Evolutionary conservation across 2,329 filamentous ascomycete genomes (phyloP).

Genomic region (Microdochium paspali): DNA sequence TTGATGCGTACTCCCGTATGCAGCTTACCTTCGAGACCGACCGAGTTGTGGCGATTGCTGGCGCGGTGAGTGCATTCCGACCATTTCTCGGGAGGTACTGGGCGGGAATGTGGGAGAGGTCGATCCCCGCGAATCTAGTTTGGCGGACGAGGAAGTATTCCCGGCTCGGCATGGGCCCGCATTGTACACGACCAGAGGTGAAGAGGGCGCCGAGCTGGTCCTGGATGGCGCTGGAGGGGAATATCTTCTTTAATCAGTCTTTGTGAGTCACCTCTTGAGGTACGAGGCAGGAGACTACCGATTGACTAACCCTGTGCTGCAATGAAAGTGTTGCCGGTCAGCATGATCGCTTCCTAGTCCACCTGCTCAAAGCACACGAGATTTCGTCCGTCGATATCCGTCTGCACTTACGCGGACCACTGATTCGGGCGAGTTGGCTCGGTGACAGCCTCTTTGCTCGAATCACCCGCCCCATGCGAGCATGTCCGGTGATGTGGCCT

Average conservation of each 20-base stretch:
- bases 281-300: too few relatives aligned
- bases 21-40: slow-evolving; percentile 6
- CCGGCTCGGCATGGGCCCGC: neutral
- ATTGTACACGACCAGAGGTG: neutral
- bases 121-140: slow-evolving; percentile 5
- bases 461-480: too few relatives aligned
- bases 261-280: too few relatives aligned
- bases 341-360: neutral
- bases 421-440: neutral
- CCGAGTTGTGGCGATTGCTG: slow-evolving; percentile 10
- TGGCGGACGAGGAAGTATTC: slow-evolving; percentile 4
- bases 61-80: slow-evolving; percentile 7
- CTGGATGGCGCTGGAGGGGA: slow-evolving; percentile 10
- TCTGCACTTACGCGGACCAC: neutral
- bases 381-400: neutral
- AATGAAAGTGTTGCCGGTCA: too few relatives aligned
- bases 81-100: slow-evolving; percentile 3
- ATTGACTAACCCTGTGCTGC: too few relatives aligned
- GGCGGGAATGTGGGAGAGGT: slow-evolving; percentile 7
- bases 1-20: slow-evolving; percentile 6
- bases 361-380: neutral
- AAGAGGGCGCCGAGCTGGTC: slow-evolving; percentile 12
- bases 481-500: too few relatives aligned
- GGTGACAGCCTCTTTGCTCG: neutral
- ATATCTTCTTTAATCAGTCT: neutral